Base-by-base conservation (phyloP, 768 basidiomycete species). In the Tulasnella sp. region DNA sequence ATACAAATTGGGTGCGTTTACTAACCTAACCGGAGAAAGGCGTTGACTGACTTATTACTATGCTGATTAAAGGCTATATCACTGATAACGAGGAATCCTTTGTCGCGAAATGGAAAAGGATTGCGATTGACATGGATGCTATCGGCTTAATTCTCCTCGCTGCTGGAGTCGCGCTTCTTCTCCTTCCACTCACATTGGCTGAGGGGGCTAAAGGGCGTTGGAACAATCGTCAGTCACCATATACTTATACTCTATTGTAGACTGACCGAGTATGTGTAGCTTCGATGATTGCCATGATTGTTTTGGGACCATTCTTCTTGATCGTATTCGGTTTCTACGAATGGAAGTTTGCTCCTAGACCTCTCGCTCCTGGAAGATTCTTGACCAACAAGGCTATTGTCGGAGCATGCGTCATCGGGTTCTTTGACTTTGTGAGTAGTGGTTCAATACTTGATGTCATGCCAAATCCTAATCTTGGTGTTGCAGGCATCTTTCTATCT, bases 321-420 rank as follows among this genome's bases (percentile, higher is more conserved):
- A 71, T 68, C 16, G 56, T 68, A 0, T 72, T 72, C 43, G 61
- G 60, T 15, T 49, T 71, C 27, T 79, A 70, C 67, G 75, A 77
- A 47, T 61, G 70, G 53, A 72, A 67, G 58, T 61, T 70, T 48
- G 75, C 83, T 13, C 66, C 65, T 20, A 66, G 67, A 45, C 83
- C 83, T 1, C 73, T 85, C 41, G 65, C 83, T 20, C 72, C 82
- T 9, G 66, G 67, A 15, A 71, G 77, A 16, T 81, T 83, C 66
- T 63, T 77, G 51, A 57, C 59, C 29, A 81, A 81, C 57, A 65
- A 67, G n/a, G 76, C 71, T 24, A 74, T 84, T 13, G 64, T 81
- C 10, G 70, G 74, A 12, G 75, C 78, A 1, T 67, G 73, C 19
- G 55, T 75, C 20, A 77, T 85, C 55, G 80, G 78, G 13, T 78